phyloP scores from a whole-genome alignment of 345 rosid species.

The Nephelium lappaceum region DNA sequence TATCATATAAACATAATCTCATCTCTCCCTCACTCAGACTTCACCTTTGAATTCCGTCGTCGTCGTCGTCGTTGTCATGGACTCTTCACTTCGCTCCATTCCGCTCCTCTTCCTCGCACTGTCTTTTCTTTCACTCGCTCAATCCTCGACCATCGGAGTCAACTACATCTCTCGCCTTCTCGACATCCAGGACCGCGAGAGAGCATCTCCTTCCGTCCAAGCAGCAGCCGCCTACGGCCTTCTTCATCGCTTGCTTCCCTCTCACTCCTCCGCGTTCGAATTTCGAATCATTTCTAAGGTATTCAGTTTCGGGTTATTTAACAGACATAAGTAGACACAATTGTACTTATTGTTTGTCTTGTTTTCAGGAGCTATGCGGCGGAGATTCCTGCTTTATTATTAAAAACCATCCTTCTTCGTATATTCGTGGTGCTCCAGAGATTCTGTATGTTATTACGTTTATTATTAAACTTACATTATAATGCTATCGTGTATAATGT shows the following conservation, averaged over 20 bases:
- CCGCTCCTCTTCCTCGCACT: conserved; percentile 14
- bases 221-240: conserved; percentile 56
- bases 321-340: background rate
- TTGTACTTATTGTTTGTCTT: conserved; percentile 22
- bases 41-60: conserved; percentile 10
- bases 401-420: conserved; percentile 37
- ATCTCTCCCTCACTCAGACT: background rate
- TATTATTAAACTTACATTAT: background rate
- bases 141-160: conserved; percentile 60
- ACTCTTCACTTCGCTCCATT: conserved; percentile 35
- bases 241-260: conserved; percentile 62
- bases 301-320: background rate
- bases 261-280: conserved; percentile 53
- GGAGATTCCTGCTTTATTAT: conserved; percentile 54
- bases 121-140: conserved; percentile 25
- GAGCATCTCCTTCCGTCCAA: conserved; percentile 63
- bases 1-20: conserved; percentile 14
- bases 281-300: conserved; percentile 61
- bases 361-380: conserved; percentile 50
- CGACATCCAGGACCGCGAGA: conserved; percentile 61
- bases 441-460: conserved; percentile 42
- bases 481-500: background rate
- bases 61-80: conserved; percentile 28
- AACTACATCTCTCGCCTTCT: conserved; percentile 59
- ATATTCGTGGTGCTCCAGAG: conserved; percentile 38